phyloP scores from a whole-genome alignment of 306 rosid genomes.

The cucumber (Cucumis sativus) region DNA sequence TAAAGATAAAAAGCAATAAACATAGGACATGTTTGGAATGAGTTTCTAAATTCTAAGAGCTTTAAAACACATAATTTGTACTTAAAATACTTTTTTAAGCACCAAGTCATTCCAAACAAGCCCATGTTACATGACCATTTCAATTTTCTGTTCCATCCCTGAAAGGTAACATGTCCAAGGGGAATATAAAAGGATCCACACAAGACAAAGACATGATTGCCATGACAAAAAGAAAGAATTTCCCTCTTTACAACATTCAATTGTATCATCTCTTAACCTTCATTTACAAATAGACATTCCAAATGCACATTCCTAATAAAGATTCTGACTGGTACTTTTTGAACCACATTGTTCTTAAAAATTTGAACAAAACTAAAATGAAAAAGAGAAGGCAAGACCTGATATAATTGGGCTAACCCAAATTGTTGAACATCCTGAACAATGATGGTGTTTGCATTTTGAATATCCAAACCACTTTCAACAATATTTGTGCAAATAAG shows the following conservation, averaged over 20 bases:
- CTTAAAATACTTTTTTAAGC: too few species aligned
- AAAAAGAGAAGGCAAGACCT: slow-evolving; percentile 43
- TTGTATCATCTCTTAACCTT: neutral
- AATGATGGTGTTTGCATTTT: slow-evolving; percentile 94
- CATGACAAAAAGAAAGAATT: neutral
- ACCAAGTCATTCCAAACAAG: too few species aligned
- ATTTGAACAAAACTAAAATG: neutral
- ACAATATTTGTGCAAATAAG: slow-evolving; percentile 84
- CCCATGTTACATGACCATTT: neutral
- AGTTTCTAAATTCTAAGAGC: too few species aligned
- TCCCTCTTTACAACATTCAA: neutral
- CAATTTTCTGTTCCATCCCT: neutral
- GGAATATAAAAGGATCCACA: neutral
- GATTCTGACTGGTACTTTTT: neutral
- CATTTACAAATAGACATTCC: neutral
- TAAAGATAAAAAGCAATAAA: neutral
- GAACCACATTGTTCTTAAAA: neutral
- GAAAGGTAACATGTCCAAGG: neutral
- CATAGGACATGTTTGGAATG: too few species aligned
- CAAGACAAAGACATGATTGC: neutral
- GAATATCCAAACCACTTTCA: slow-evolving; percentile 98
- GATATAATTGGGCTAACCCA: slow-evolving; percentile 93
- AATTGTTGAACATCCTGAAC: slow-evolving; percentile 95
- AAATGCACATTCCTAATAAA: neutral
- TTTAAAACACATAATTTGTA: too few species aligned